Evolutionary conservation across 352 stramenopile genomes (phyloP).

Genomic region (Globisporangium cylindrosporum): DNA sequence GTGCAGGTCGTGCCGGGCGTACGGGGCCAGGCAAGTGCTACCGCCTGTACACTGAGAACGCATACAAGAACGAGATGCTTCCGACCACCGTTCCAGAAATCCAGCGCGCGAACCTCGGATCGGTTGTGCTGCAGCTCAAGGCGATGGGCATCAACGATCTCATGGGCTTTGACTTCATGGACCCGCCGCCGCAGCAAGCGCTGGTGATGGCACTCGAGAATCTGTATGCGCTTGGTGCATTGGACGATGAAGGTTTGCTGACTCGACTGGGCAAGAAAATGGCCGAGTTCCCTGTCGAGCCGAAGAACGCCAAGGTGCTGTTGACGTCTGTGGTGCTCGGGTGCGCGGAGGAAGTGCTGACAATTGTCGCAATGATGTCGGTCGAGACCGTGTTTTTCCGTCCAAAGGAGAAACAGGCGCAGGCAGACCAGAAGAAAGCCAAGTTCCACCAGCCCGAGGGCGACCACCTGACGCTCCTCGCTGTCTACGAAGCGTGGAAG

Average conservation of each 20-base stretch:
- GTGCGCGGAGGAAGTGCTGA: conserved; percentile 98
- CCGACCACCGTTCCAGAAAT: conserved; percentile 98
- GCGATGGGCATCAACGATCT: conserved; percentile 99
- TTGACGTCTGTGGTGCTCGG: conserved; percentile 97
- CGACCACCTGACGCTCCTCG: conserved; percentile 98
- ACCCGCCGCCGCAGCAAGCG: conserved; percentile 96
- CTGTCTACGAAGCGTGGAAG: conserved; percentile 98
- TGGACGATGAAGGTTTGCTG: conserved; percentile 96
- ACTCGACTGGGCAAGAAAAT: conserved; percentile 97
- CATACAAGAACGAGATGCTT: conserved; percentile 98
- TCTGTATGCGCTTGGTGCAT: conserved; percentile 95
- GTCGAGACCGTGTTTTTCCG: conserved; percentile 99
- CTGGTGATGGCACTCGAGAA: conserved; percentile 97
- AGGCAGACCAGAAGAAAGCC: conserved; percentile 99
- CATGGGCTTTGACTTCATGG: conserved; percentile 99
- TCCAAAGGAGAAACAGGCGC: conserved; percentile 97
- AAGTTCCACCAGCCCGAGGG: conserved; percentile 99
- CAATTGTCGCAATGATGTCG: conserved; percentile 98
- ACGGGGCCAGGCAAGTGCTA: conserved; percentile 99
- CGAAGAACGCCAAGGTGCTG: conserved; percentile 98
- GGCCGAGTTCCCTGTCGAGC: conserved; percentile 99
- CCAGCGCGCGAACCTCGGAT: conserved; percentile 97
- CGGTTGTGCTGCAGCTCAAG: conserved; percentile 99
- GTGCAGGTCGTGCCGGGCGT: conserved; percentile 95
- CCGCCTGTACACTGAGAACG: conserved; percentile 98